Percentiles rank a stretch among this genome's conserved stretches.
Conservation (phyloP, 176 grass and related monocot genomes). For the Zea luxurians region DNA sequence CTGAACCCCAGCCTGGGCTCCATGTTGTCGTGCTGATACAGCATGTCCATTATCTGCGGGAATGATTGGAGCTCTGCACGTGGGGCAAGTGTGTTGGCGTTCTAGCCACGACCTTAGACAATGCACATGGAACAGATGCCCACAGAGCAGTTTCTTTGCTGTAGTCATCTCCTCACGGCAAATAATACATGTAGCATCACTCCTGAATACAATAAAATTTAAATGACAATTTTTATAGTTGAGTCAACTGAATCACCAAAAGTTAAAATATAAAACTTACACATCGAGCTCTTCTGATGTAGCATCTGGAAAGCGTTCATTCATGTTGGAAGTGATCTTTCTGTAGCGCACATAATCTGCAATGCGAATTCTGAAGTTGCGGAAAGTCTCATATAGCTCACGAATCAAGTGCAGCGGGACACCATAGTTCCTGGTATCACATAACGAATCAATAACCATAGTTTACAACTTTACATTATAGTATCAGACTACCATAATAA, state of each 20-base stretch:
- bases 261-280: slow-evolving; percentile 51
- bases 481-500: not conserved
- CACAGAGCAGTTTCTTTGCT: slow-evolving; percentile 91
- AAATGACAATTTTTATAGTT: slow-evolving; percentile 6
- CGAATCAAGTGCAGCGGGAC: slow-evolving; percentile 90
- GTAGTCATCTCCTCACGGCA: slow-evolving; percentile 96
- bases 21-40: slow-evolving; percentile 49
- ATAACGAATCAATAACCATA: slow-evolving; percentile 6
- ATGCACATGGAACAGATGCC: slow-evolving; percentile 96
- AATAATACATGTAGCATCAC: slow-evolving; percentile 96
- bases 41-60: slow-evolving; percentile 62
- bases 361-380: slow-evolving; percentile 82
- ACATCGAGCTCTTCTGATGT: slow-evolving; percentile 72
- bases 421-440: slow-evolving; percentile 81
- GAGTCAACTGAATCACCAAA: slow-evolving; percentile 15
- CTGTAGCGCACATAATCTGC: slow-evolving; percentile 89
- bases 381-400: slow-evolving; percentile 95
- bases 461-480: slow-evolving; percentile 6
- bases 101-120: slow-evolving; percentile 96
- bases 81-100: slow-evolving; percentile 93
- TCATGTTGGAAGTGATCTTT: slow-evolving; percentile 98
- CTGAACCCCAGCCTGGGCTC: slow-evolving; percentile 60
- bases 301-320: slow-evolving; percentile 91
- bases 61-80: slow-evolving; percentile 87
- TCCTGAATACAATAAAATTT: slow-evolving; percentile 47